Evolutionary conservation across 2,329 filamentous ascomycete genomes (phyloP).

Genomic region (Catunica adiposa): DNA sequence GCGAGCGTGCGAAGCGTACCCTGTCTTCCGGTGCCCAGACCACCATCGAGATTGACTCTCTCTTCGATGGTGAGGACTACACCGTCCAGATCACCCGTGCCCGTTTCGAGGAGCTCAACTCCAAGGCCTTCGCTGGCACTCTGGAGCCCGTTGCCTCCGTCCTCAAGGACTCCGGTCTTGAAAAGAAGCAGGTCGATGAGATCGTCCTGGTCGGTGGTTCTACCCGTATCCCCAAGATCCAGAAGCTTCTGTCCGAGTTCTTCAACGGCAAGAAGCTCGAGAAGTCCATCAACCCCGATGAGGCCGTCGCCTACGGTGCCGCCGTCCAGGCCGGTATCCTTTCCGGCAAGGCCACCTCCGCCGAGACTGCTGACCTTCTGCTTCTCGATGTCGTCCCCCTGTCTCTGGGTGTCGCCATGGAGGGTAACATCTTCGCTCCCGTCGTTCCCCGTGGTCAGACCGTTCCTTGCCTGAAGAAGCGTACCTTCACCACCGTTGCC

Average conservation of each 20-base stretch:
- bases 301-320: constrained; percentile 97
- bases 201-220: constrained; percentile 98
- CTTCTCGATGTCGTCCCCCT: constrained; percentile 93
- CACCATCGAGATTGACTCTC: constrained; percentile 94
- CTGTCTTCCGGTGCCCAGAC: constrained; percentile 95
- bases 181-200: constrained; percentile 89
- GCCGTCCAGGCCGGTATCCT: constrained; percentile 98
- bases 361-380: constrained; percentile 85
- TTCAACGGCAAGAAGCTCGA: constrained; percentile 99
- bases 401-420: constrained; percentile 97
- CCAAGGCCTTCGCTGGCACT: constrained; percentile 84
- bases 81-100: constrained; percentile 94
- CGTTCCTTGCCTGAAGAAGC: constrained; percentile 68
- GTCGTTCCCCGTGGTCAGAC: constrained; percentile 70
- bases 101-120: constrained; percentile 96
- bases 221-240: constrained; percentile 95
- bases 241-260: constrained; percentile 98
- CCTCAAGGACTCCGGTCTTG: constrained; percentile 74
- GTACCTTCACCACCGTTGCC: constrained; percentile 75
- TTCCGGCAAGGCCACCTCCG: constrained; percentile 90
- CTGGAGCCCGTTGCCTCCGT: constrained; percentile 93
- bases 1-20: constrained; percentile 98
- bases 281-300: constrained; percentile 99
- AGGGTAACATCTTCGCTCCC: constrained; percentile 95
- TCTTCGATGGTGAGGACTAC: constrained; percentile 97